Conservation (phyloP, 768 basidiomycete genomes). For the Chalciporus pseudorubinellus region DNA sequence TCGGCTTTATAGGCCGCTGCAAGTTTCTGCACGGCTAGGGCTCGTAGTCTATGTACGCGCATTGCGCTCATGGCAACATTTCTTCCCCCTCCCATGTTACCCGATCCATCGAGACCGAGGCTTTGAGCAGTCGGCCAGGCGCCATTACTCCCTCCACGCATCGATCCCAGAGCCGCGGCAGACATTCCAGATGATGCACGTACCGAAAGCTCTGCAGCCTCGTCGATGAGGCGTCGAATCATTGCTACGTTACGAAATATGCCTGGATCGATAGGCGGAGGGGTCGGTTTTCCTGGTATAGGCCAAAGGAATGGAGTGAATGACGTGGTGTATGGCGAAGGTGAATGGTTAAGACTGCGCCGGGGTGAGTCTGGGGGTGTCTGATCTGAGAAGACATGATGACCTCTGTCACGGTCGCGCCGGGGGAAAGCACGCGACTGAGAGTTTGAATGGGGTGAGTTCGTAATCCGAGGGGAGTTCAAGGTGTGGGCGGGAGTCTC, state of each 20-base stretch:
- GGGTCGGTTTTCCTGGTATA: conserved; percentile 64
- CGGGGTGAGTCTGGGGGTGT: conserved; percentile 48
- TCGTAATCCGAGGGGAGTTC: conserved; percentile 26
- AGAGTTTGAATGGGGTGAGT: conserved; percentile 7
- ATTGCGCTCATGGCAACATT: conserved; percentile 82
- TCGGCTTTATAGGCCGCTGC: conserved; percentile 84
- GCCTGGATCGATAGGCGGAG: conserved; percentile 87
- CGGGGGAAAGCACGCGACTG: conserved; percentile 22
- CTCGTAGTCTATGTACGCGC: conserved; percentile 76
- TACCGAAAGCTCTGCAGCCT: conserved; percentile 84
- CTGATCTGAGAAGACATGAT: conserved; percentile 40
- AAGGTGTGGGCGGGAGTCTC: conserved; percentile 42
- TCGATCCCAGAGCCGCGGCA: conserved; percentile 66
- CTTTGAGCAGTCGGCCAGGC: conserved; percentile 65
- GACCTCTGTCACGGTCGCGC: conserved; percentile 43
- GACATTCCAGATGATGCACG: conserved; percentile 84
- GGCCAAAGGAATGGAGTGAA: conserved; percentile 49
- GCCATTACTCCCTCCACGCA: conserved; percentile 44
- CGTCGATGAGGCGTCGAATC: conserved; percentile 82
- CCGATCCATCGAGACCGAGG: conserved; percentile 60
- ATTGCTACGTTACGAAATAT: conserved; percentile 74
- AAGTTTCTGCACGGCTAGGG: conserved; percentile 81
- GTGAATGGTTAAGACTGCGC: conserved; percentile 34
- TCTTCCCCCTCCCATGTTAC: conserved; percentile 55
- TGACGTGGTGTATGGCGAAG: conserved; percentile 29